These are phyloP conservation scores for Calonectria multiphialidica DNA, from an alignment of 2,329 filamentous ascomycete species.

Conservation along the genomic window DNA sequence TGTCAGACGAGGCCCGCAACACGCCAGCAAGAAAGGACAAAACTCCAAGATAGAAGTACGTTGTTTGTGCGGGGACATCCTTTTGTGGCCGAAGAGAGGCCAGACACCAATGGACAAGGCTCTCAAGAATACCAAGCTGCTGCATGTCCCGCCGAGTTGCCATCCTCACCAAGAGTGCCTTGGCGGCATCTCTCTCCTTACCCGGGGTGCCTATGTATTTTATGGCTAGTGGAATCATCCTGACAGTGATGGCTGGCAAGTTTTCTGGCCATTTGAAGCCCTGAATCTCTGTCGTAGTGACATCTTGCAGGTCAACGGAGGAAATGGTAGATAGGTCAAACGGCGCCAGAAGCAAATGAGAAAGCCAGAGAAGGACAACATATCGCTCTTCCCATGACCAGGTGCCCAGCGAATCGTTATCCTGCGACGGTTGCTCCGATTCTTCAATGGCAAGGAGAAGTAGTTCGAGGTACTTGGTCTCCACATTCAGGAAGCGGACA, in stretches of 20 bases:
- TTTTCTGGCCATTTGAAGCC: conserved; percentile 68
- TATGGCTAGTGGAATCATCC: conserved; percentile 78
- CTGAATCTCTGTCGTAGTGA: conserved; percentile 54
- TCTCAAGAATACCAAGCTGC: conserved; percentile 75
- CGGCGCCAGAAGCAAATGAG: conserved; percentile 84
- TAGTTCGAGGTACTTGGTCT: conserved; percentile 85
- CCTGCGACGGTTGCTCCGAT: conserved; percentile 51
- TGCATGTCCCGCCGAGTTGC: conserved; percentile 93
- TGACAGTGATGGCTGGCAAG: conserved; percentile 77
- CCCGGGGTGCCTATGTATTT: conserved; percentile 80
- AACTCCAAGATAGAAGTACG: conserved; percentile 83
- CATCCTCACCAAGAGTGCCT: conserved; percentile 82
- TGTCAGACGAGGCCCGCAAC: conserved; percentile 76
- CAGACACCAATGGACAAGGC: conserved; percentile 79
- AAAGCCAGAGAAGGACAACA: conserved; percentile 88
- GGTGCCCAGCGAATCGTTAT: conserved; percentile 31
- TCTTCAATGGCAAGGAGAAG: conserved; percentile 82
- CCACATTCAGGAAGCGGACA: conserved; percentile 89
- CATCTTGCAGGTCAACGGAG: conserved; percentile 63
- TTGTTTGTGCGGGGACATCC: conserved; percentile 56
- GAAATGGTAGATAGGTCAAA: conserved; percentile 94
- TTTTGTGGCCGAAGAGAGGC: conserved; percentile 64
- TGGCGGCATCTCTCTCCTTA: conserved; percentile 92
- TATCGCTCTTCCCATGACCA: conserved; percentile 92
- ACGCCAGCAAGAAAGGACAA: conserved; percentile 85